Evolutionary conservation across 495 filamentous ascomycete species (phyloP).

Genomic region (Bacidia gigantensis): DNA sequence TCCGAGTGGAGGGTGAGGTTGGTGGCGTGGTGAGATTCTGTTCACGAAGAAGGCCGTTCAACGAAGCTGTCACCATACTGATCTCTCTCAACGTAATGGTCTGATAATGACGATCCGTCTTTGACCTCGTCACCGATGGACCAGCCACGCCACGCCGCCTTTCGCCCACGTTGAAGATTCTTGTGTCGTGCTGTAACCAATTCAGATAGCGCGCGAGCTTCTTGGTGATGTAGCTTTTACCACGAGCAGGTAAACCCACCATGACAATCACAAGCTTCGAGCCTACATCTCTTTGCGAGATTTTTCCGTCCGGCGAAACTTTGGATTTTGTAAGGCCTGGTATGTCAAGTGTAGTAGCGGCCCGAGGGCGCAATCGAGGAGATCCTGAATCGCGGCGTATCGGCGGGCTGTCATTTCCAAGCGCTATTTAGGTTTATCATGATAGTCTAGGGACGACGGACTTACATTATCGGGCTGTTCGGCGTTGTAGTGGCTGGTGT

Average conservation of each 20-base stretch:
- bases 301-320: conserved; percentile 86
- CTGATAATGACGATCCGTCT: not conserved
- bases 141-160: conserved; percentile 69
- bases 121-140: not conserved
- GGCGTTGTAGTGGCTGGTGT: conserved; percentile 56
- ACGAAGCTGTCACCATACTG: conserved; percentile 24
- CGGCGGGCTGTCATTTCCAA: conserved; percentile 30
- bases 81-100: not conserved
- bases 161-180: conserved; percentile 95
- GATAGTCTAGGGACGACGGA: conserved; percentile 11
- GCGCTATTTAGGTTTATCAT: conserved; percentile 6
- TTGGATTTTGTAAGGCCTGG: conserved; percentile 83
- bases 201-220: conserved; percentile 90
- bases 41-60: conserved; percentile 20
- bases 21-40: conserved; percentile 25
- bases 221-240: conserved; percentile 97
- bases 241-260: conserved; percentile 88
- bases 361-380: conserved; percentile 51
- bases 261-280: conserved; percentile 96
- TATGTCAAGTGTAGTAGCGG: conserved; percentile 70
- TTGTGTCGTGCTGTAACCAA: conserved; percentile 90
- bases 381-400: conserved; percentile 47
- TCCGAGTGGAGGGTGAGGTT: conserved; percentile 29
- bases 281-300: conserved; percentile 81
- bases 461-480: conserved; percentile 58